phyloP scores from a whole-genome alignment of 129 eudicot species.

The Centella asiatica region DNA sequence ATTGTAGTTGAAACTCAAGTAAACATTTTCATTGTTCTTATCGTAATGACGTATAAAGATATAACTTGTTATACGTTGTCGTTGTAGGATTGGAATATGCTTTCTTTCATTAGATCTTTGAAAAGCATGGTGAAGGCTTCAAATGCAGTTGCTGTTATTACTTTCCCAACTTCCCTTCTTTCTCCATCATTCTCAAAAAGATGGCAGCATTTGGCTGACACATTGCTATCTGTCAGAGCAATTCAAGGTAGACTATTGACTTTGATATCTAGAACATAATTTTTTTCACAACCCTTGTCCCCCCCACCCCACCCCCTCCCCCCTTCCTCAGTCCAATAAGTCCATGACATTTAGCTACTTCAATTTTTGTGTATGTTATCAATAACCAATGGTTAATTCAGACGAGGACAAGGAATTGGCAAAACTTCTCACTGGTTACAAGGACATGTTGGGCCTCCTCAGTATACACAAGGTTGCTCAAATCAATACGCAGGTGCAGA shows the following conservation, averaged over 20 bases:
- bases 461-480: slow-evolving; percentile 79
- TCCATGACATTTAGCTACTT: no score
- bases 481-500: slow-evolving; percentile 82
- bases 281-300: no score
- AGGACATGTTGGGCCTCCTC: slow-evolving; percentile 96
- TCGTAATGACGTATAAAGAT: no score
- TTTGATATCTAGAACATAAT: slow-evolving; percentile 1
- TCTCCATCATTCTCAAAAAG: slow-evolving; percentile 70
- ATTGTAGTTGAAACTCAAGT: not conserved
- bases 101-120: slow-evolving; percentile 74
- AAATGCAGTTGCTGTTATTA: slow-evolving; percentile 78
- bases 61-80: not conserved
- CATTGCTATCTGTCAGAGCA: slow-evolving; percentile 83
- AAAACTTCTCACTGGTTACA: slow-evolving; percentile 85
- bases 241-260: slow-evolving; percentile 63
- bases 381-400: slow-evolving; percentile 21
- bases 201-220: slow-evolving; percentile 98
- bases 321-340: no score
- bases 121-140: slow-evolving; percentile 70
- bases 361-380: slow-evolving; percentile 2
- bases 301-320: no score
- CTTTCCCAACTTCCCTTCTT: slow-evolving; percentile 76
- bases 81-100: slow-evolving; percentile 90
- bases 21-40: not conserved
- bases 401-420: slow-evolving; percentile 98